Base-by-base conservation (phyloP, 2,329 filamentous ascomycete genomes). In the Xylaria sp. region DNA sequence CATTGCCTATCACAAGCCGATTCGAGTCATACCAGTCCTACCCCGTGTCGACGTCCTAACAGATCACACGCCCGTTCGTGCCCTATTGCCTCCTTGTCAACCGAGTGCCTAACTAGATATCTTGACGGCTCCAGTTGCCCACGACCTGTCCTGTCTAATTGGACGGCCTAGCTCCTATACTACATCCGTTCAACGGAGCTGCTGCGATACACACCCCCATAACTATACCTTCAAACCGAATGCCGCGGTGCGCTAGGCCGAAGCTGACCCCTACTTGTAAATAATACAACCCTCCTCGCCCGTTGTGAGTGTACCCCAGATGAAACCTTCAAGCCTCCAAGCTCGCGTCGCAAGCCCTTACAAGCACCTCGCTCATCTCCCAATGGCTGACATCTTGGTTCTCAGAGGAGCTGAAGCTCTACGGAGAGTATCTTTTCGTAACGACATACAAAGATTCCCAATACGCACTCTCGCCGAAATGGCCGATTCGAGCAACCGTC, bases 301-400 rank as follows among this genome's bases (percentile, higher is more conserved):
- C 38, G 16, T 19, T 37, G 29, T 17, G n/a, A 13, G 17, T 29
- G 37, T 22, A 48, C 44, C 37, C 39, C 4, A 2, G 19, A 43
- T 2, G 7, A 17, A 7, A 11, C 22, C 13, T 18, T 18, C 17
- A 2, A 18, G 17, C n/a, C 17, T 39, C 20, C 18, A 18, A 2
- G 24, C 24, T 11, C 11, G 24, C 24, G 24, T 26, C 24, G 24
- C 24, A 22, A 11, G 16, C 6, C 9, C 20, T 18, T 29, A 29
- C 26, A 20, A n/a, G 17, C 17, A n/a, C 18, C 37, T 46, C 43
- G 44, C 17, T 34, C n/a, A 22, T 34, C 37, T 50, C 19, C 49
- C 37, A 50, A 75, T 76, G 72, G 72, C 76, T 77, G 74, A 78
- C 66, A 66, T 68, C 39, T 54, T 77, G 45, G 64, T 77, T 52